phyloP scores from a whole-genome alignment of 2,329 filamentous ascomycete genomes.

The Trichoderma atrobrunneum region DNA sequence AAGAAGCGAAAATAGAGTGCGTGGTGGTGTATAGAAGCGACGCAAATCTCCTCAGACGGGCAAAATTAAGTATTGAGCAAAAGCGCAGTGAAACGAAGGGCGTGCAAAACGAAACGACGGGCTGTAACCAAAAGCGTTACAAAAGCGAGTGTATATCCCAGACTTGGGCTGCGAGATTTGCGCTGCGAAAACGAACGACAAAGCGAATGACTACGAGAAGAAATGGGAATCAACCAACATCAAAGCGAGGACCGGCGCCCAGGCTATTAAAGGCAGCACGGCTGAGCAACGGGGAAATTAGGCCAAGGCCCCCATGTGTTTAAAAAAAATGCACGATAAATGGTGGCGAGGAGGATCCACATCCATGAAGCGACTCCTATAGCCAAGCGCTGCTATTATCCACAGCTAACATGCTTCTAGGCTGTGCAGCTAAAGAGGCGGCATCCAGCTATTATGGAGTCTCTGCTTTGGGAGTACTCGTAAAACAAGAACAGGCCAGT shows the following conservation, averaged over 20 bases:
- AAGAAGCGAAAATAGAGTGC: background rate
- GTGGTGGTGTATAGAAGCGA: background rate
- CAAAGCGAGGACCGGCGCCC: background rate
- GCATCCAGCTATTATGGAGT: background rate
- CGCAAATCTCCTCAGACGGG: background rate
- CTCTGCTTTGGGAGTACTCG: background rate
- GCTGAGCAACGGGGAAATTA: background rate
- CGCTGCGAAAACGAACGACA: conserved; percentile 9
- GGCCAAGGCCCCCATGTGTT: background rate
- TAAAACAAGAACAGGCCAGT: background rate
- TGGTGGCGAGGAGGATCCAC: conserved; percentile 11
- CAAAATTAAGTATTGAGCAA: background rate
- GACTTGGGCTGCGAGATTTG: background rate
- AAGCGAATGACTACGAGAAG: background rate
- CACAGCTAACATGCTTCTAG: background rate
- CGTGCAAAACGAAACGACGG: background rate
- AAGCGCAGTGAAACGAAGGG: background rate
- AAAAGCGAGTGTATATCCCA: background rate
- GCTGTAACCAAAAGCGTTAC: background rate
- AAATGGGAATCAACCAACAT: background rate
- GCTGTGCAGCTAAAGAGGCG: background rate
- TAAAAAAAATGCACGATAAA: background rate
- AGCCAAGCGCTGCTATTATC: background rate
- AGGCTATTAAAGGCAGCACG: background rate
- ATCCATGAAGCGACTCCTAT: background rate